Evolutionary conservation across 2,329 filamentous ascomycete species (phyloP).

Genomic region (Ascosphaera aggregata): DNA sequence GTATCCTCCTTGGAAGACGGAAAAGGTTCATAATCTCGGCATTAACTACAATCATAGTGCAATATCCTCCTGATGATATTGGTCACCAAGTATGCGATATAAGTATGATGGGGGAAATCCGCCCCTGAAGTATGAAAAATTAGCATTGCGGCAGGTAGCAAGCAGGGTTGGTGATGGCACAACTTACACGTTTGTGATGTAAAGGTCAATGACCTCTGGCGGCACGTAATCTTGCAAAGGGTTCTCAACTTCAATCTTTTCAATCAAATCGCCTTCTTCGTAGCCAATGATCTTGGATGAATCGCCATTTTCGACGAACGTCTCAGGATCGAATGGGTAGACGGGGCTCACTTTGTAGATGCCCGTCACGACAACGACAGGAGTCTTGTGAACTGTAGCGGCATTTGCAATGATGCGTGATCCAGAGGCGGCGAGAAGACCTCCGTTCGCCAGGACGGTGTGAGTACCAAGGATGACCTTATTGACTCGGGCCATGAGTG

Average conservation of each 20-base stretch:
- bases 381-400: constrained; percentile 57
- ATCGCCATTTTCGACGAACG: constrained; percentile 68
- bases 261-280: constrained; percentile 56
- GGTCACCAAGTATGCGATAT: constrained; percentile 40
- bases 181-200: constrained; percentile 58
- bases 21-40: no score
- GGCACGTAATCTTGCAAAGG: constrained; percentile 66
- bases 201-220: constrained; percentile 36
- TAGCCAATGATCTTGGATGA: constrained; percentile 54
- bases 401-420: constrained; percentile 63
- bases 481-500: constrained; percentile 85
- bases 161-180: neutral
- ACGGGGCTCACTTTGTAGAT: constrained; percentile 88
- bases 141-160: constrained; percentile 5
- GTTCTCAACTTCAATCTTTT: constrained; percentile 53
- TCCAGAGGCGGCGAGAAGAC: constrained; percentile 65
- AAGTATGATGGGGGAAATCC: constrained; percentile 40
- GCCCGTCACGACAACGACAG: constrained; percentile 71
- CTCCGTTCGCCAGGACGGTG: constrained; percentile 70
- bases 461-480: constrained; percentile 84
- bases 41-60: constrained; percentile 15
- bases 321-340: constrained; percentile 61
- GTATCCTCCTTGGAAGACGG: no score
- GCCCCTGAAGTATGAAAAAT: constrained; percentile 22
- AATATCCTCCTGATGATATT: constrained; percentile 40